phyloP scores from a whole-genome alignment of 352 stramenopile genomes.

The Stramenopiles sp. region DNA sequence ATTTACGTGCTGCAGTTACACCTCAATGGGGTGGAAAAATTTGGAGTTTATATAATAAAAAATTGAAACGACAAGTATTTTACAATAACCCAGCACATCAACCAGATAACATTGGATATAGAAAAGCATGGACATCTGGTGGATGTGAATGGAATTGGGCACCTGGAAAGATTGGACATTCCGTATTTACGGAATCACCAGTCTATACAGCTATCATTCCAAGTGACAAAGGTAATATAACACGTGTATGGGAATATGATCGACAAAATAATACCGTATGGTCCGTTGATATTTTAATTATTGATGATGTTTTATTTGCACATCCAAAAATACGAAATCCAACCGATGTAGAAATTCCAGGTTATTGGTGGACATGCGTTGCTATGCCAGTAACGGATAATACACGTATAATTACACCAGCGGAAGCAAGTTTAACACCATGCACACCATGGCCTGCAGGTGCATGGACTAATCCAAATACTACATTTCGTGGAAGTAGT shows the following conservation, averaged over 20 bases:
- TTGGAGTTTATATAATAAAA: conserved; percentile 17
- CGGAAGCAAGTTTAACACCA: conserved; percentile 12
- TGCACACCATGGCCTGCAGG: conserved; percentile 15
- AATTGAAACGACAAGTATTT: conserved; percentile 7
- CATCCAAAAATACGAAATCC: conserved; percentile 17
- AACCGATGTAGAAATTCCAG: conserved; percentile 10
- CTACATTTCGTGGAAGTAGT: conserved; percentile 9
- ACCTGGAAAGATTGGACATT: conserved; percentile 16
- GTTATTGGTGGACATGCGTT: conserved; percentile 16
- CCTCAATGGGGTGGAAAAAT: conserved; percentile 15
- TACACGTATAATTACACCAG: conserved; percentile 14
- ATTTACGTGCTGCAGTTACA: conserved; percentile 14
- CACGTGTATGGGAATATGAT: conserved; percentile 17
- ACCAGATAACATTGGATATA: conserved; percentile 15
- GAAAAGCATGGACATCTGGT: conserved; percentile 15
- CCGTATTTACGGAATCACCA: conserved; percentile 14
- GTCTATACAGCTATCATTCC: conserved; percentile 9
- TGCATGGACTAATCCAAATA: conserved; percentile 14
- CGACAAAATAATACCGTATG: conserved; percentile 14
- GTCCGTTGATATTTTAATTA: conserved; percentile 16
- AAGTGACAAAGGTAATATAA: conserved; percentile 7
- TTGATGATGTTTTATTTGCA: conserved; percentile 9
- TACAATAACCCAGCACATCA: conserved; percentile 17
- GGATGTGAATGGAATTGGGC: conserved; percentile 17
- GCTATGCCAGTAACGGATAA: conserved; percentile 11